Conservation (phyloP, 345 rosid genomes). For the Nasturtium officinale region DNA sequence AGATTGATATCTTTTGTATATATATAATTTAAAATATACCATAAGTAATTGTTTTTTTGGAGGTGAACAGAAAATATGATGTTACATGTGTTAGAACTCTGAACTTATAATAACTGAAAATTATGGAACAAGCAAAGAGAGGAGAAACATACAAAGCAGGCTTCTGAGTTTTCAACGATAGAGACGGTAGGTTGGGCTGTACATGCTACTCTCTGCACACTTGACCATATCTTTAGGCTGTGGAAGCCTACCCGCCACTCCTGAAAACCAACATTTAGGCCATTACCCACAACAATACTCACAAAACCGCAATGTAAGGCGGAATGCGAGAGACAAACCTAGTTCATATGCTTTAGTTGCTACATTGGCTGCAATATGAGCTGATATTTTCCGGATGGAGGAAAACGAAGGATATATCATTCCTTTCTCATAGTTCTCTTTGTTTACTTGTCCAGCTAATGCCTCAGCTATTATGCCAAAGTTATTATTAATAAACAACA, state of each 20-base stretch:
- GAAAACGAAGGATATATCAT: slow-evolving; percentile 86
- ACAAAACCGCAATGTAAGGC: neutral
- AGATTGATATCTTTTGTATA: neutral
- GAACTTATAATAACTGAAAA: neutral
- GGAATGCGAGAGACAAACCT: slow-evolving; percentile 47
- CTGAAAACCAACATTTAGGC: slow-evolving; percentile 39
- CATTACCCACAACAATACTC: neutral
- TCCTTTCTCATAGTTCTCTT: slow-evolving; percentile 74
- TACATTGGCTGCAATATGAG: slow-evolving; percentile 88
- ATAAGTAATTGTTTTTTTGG: neutral
- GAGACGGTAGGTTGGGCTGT: slow-evolving; percentile 73
- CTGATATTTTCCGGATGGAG: slow-evolving; percentile 82
- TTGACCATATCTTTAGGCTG: slow-evolving; percentile 73
- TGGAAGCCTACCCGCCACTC: slow-evolving; percentile 87
- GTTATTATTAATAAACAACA: neutral
- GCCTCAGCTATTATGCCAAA: slow-evolving; percentile 66
- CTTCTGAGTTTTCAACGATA: slow-evolving; percentile 49
- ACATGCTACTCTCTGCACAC: slow-evolving; percentile 91
- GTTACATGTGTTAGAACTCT: neutral
- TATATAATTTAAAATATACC: neutral
- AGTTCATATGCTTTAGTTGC: slow-evolving; percentile 94
- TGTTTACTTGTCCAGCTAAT: slow-evolving; percentile 74
- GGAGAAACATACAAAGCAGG: slow-evolving; percentile 6
- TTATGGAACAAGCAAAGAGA: slow-evolving; percentile 8
- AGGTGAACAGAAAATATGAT: neutral